These are phyloP conservation scores for Pigoraptor vietnamica DNA, from an alignment of 78 protist genomes.

Conservation along the genomic window DNA sequence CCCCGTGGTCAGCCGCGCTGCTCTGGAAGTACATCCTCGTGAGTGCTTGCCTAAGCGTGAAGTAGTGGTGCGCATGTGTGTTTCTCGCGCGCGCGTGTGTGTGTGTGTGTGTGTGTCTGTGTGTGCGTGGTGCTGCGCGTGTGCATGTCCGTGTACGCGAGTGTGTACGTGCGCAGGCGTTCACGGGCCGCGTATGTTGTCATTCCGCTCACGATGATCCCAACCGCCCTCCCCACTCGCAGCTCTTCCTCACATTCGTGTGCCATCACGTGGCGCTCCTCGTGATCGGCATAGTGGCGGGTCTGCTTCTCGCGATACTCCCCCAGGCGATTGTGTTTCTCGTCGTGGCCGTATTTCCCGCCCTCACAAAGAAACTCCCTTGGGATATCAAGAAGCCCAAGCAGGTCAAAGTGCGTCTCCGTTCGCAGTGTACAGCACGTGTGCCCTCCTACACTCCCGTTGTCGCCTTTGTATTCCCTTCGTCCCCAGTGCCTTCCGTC, in stretches of 20 bases:
- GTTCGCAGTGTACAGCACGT: neutral
- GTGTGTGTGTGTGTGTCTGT: too few species aligned
- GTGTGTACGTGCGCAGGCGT: too few species aligned
- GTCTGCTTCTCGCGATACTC: neutral
- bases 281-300: neutral
- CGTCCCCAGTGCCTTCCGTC: neutral
- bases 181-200: too few species aligned
- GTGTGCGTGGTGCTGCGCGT: too few species aligned
- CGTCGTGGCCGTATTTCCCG: neutral
- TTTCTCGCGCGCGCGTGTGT: too few species aligned
- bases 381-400: neutral
- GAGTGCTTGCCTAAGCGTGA: too few species aligned
- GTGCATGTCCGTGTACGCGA: too few species aligned
- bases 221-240: too few species aligned
- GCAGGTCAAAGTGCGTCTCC: neutral
- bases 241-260: neutral
- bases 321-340: neutral
- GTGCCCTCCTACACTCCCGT: neutral
- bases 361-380: neutral
- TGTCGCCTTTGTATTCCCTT: neutral
- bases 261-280: neutral
- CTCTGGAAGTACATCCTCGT: neutral
- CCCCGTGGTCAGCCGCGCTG: neutral
- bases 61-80: too few species aligned
- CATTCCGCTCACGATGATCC: too few species aligned